Evolutionary conservation across 1,139 yeast species (phyloP).

Genomic region (Wickerhamomyces sp.): DNA sequence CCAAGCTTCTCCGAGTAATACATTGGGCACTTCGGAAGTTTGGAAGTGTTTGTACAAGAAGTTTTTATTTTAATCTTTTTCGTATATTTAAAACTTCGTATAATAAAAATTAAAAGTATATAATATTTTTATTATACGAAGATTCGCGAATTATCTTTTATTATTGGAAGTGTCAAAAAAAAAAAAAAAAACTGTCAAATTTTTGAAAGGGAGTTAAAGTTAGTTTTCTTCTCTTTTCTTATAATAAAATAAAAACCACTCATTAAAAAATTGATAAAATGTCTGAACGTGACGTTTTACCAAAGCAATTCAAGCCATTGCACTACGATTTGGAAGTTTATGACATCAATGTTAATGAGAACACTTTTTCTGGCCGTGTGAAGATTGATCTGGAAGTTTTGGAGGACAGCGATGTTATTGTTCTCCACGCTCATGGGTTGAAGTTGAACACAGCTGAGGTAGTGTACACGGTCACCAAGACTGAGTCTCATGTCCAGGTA

Average conservation of each 20-base stretch:
- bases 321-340: conserved; percentile 52
- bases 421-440: conserved; percentile 46
- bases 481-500: conserved; percentile 25
- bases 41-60: too few relatives aligned
- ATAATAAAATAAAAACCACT: too few relatives aligned
- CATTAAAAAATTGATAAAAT: neutral
- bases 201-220: too few relatives aligned
- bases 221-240: too few relatives aligned
- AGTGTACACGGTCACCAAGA: conserved; percentile 18
- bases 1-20: conserved; percentile 62
- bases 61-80: too few relatives aligned
- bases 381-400: conserved; percentile 59
- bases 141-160: too few relatives aligned
- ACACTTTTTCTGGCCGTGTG: conserved; percentile 59
- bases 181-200: neutral
- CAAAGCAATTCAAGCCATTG: conserved; percentile 62
- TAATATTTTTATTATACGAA: too few relatives aligned
- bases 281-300: conserved; percentile 54
- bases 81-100: too few relatives aligned
- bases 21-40: too few relatives aligned
- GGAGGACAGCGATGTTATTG: conserved; percentile 61
- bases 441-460: conserved; percentile 22
- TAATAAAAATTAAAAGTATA: too few relatives aligned
- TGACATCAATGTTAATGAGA: conserved; percentile 19
- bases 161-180: too few relatives aligned